Evolutionary conservation across 2,329 filamentous ascomycete genomes (phyloP), one percentile per base, ranked within the genome.

Genomic region (Alternaria rosae): DNA sequence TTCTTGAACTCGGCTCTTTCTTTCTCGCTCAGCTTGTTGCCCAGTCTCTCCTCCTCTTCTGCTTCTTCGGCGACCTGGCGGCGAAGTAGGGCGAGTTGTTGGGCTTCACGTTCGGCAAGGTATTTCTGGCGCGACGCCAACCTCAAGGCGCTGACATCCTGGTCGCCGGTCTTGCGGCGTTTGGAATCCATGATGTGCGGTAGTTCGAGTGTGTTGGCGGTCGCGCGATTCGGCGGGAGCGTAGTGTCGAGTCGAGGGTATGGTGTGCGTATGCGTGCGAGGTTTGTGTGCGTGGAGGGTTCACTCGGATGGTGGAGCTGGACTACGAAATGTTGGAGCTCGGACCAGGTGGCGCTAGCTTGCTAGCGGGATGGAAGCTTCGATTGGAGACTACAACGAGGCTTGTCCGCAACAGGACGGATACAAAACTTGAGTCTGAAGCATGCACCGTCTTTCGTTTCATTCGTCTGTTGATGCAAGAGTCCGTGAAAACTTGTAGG

Each of bases 41-140:
- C 92, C 3, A 71, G 42, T 48, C 89, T 86, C 55, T 96, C 79
- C 76, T 97, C 94, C 21, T 90, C 83, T 52, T 83, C 88, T 1
- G 89, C 89, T 78, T 99, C 95, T 70, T 98, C 94, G 0, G 89
- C 88, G 3, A 99, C 95, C 75, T 98, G 94, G 73, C 92, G 92
- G 30, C 94, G 88, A 52, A 99, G 81, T n/a, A 99, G 82, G 0
- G 92, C 92, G 15, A 99, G 81, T 62, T 92, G 88, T 78, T 98
- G 93, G 0, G 91, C 85, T 77, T 97, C 94, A 66, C 95, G 87
- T 83, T 99, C 98, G 79, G 93, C 93, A 28, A 99, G 85, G 75
- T 99, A 99, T 68, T 95, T 91, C 75, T 97, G 94, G 63, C 95
- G 88, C 4, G 94, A 97, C 30, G 93, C 88, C 73, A 95, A 85